phyloP scores from a whole-genome alignment of 1,139 yeast genomes.

The Kodamaea sp. region DNA sequence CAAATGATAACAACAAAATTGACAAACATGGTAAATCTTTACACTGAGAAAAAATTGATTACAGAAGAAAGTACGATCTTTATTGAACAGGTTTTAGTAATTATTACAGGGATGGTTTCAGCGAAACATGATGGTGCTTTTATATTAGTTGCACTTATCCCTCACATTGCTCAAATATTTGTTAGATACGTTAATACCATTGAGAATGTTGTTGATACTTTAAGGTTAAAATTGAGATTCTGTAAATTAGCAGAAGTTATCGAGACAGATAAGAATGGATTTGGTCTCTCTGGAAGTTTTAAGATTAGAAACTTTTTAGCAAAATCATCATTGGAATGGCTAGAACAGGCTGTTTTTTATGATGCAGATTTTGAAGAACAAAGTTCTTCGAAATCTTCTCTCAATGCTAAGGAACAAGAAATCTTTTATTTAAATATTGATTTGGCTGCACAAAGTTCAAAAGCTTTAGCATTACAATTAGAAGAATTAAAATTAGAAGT shows the following conservation, averaged over 20 bases:
- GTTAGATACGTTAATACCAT: conserved; percentile 33
- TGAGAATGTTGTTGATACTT: conserved; percentile 34
- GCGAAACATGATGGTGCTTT: conserved; percentile 39
- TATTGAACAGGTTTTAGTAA: conserved; percentile 39
- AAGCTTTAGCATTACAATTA: conserved; percentile 53
- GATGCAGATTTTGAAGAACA: neutral
- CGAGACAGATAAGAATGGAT: conserved; percentile 36
- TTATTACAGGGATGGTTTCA: conserved; percentile 36
- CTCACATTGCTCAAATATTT: conserved; percentile 29
- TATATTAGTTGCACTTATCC: conserved; percentile 32
- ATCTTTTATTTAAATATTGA: conserved; percentile 56
- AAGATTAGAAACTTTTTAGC: conserved; percentile 59
- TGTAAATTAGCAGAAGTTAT: conserved; percentile 53
- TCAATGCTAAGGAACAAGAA: conserved; percentile 33
- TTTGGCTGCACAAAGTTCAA: conserved; percentile 63
- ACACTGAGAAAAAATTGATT: conserved; percentile 23
- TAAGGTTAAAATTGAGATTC: conserved; percentile 54
- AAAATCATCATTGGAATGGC: conserved; percentile 61
- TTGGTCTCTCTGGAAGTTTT: conserved; percentile 54
- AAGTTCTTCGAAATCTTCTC: conserved; percentile 1
- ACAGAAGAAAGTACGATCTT: conserved; percentile 33
- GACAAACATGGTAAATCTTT: conserved; percentile 22
- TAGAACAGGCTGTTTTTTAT: conserved; percentile 49
- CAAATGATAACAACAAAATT: conserved; percentile 35
- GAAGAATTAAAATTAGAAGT: conserved; percentile 57